These are phyloP conservation scores for Aschersonia sp. DNA, from an alignment of 2,329 filamentous ascomycete species.

Conservation along the genomic window DNA sequence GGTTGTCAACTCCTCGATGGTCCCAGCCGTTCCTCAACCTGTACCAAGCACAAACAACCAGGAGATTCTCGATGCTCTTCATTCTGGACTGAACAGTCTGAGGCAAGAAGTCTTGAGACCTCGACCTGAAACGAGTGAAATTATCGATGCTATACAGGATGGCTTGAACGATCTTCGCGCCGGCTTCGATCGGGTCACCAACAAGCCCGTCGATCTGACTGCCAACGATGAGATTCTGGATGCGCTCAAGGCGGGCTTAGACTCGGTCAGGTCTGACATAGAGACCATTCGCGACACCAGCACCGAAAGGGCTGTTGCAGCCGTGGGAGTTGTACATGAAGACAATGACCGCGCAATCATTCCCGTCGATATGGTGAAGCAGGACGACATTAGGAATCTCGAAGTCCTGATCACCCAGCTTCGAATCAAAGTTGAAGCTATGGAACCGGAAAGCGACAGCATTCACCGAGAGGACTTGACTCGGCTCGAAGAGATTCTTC, in stretches of 20 bases:
- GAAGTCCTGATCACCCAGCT: constrained; percentile 74
- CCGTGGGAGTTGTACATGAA: constrained; percentile 27
- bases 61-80: constrained; percentile 58
- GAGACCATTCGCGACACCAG: constrained; percentile 54
- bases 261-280: constrained; percentile 63
- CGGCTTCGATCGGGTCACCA: constrained; percentile 62
- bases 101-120: constrained; percentile 59
- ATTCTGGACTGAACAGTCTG: constrained; percentile 59
- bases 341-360: constrained; percentile 12
- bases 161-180: constrained; percentile 64
- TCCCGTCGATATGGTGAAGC: constrained; percentile 39
- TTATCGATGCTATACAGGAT: constrained; percentile 80
- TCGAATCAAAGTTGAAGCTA: constrained; percentile 62
- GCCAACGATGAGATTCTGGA: constrained; percentile 84
- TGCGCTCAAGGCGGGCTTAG: constrained; percentile 69
- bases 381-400: constrained; percentile 70
- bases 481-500: constrained; percentile 38
- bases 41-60: constrained; percentile 27
- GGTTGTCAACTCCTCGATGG: constrained; percentile 55
- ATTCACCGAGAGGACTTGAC: constrained; percentile 38
- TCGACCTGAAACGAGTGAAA: constrained; percentile 64
- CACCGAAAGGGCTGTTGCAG: constrained; percentile 36
- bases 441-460: constrained; percentile 18
- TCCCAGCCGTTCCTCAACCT: constrained; percentile 39
- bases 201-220: constrained; percentile 70